Base-by-base conservation (phyloP, 106 monocot genomes). In the Apostasia shenzhenica region DNA sequence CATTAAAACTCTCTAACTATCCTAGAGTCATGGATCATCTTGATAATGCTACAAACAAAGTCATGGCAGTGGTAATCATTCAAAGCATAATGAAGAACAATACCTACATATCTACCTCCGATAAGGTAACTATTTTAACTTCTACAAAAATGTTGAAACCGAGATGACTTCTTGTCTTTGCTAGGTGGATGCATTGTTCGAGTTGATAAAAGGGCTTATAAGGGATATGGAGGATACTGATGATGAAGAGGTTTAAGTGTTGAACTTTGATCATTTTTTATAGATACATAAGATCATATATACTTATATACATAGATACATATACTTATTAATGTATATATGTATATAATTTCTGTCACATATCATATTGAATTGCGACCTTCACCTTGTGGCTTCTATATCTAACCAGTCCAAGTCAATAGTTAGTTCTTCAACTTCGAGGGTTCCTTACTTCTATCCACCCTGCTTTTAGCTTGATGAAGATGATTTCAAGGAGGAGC, bases 401-500 rank as follows among this genome's bases (percentile, higher is more conserved):
- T 59, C 40, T 40, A 12, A 42, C 43, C 13, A 62, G 6, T 45
- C 38, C 45, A 44, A 62, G 44, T 12, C 13, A 62, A 9, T 45
- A 45, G 2, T 62, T 2, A 5, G 59, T 59, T 42, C 45, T 43
- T 62, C 2, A 62, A 44, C 13, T 45, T 62, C 43, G 8, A 49
- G 2, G 56, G 10, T 60, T 14, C 8, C 55, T 70, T 3, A 63
- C 2, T 53, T 54, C 47, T 38, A 38, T 48, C 60, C 62, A 66
- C 26, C 73, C 6, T 70, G 48, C 37, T 40, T 73, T 4, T 76
- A 94, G 94, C 78, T 90, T 83, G 97, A 99, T 76, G 97, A 99
- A 72, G 97, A 99, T 63, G 97, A 99, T 78, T 99, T 99, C 76
- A 92, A 92, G 71, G 97, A 99, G 85, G 97, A 99, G 59, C 97